A percentile compares a stretch with the other conserved stretches of the same genome.
phyloP scores from a whole-genome alignment of 2,329 filamentous ascomycete genomes.

The Fusarium falciforme region DNA sequence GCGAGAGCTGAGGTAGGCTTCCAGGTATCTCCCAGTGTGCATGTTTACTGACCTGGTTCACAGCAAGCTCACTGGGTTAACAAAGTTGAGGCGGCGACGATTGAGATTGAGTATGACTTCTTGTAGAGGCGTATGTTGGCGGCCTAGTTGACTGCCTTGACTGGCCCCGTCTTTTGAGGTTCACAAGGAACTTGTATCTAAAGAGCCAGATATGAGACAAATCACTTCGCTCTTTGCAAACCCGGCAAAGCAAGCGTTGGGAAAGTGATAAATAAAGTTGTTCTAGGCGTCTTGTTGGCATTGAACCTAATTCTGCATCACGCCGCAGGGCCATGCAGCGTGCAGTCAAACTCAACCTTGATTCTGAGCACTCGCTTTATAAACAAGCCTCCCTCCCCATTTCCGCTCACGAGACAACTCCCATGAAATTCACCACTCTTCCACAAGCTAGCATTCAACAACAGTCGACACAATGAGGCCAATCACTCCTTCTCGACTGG shows the following conservation, averaged over 20 bases:
- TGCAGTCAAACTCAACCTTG: too few species aligned
- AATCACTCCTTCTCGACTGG: neutral
- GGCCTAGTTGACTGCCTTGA: too few species aligned
- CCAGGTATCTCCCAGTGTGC: neutral
- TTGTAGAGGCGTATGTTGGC: neutral
- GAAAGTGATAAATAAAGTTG: neutral
- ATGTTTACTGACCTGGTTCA: neutral
- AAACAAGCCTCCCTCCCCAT: too few species aligned
- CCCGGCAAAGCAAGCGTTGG: neutral
- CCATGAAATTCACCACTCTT: too few species aligned
- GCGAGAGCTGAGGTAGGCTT: neutral
- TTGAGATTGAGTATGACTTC: neutral
- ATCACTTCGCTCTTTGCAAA: neutral
- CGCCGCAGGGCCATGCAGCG: neutral
- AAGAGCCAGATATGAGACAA: neutral
- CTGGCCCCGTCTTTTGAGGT: neutral
- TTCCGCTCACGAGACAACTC: too few species aligned
- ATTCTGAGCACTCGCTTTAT: too few species aligned
- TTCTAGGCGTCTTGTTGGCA: rapidly evolving
- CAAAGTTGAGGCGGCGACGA: neutral
- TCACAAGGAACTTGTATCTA: neutral
- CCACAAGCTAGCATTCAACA: neutral
- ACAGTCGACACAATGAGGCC: neutral
- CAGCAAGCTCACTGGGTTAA: neutral
- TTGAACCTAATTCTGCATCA: neutral